phyloP scores from a whole-genome alignment of 306 rosid genomes.

The Quillaja saponaria region DNA sequence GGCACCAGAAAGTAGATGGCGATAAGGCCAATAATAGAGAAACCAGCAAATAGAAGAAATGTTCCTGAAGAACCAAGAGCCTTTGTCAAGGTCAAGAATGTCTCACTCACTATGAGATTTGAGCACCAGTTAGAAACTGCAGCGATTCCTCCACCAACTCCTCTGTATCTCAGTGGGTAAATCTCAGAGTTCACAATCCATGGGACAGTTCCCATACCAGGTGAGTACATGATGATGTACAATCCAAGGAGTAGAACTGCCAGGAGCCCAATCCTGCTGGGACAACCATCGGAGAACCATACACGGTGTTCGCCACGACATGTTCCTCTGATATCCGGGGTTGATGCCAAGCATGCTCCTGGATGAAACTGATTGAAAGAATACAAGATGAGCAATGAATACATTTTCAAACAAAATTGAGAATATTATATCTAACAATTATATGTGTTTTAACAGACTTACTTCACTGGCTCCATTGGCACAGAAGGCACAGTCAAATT shows the following conservation, averaged over 20 bases:
- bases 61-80: slow-evolving; percentile 62
- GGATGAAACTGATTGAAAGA: slow-evolving; percentile 45
- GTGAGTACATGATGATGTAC: slow-evolving; percentile 66
- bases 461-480: slow-evolving; percentile 39
- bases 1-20: slow-evolving; percentile 50
- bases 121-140: slow-evolving; percentile 79
- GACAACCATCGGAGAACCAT: slow-evolving; percentile 77
- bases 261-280: slow-evolving; percentile 63
- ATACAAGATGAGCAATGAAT: no score
- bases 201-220: slow-evolving; percentile 83
- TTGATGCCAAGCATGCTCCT: slow-evolving; percentile 71
- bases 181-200: slow-evolving; percentile 88
- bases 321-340: slow-evolving; percentile 25
- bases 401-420: no score
- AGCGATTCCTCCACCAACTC: slow-evolving; percentile 79
- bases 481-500: slow-evolving; percentile 63
- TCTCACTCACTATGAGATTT: slow-evolving; percentile 66
- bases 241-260: slow-evolving; percentile 65
- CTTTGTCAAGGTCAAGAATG: slow-evolving; percentile 62
- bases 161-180: slow-evolving; percentile 72
- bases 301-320: slow-evolving; percentile 47
- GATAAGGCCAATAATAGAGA: slow-evolving; percentile 41
- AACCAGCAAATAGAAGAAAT: slow-evolving; percentile 60
- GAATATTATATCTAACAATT: no score
- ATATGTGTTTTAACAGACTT: slow-evolving; percentile 33